A percentile compares a stretch with the other conserved stretches of the same genome.
Conservation (phyloP, 2,329 filamentous ascomycete species). For the Cladosporium sp. region DNA sequence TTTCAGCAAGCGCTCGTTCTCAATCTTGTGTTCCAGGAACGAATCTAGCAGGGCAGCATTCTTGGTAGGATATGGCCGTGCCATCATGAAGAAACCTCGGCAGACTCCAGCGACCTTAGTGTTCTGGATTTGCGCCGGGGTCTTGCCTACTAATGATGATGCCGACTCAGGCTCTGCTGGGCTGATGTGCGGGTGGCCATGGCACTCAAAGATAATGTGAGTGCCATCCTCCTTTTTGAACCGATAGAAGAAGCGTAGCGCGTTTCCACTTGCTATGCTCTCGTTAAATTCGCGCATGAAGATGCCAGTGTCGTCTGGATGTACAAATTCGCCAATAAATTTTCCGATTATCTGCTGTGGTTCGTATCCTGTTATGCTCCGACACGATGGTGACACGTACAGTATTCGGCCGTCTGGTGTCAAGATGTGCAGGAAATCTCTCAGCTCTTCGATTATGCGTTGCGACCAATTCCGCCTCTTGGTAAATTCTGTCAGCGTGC, state of each 20-base stretch:
- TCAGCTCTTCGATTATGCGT: constrained; percentile 82
- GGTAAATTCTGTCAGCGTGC: constrained; percentile 61
- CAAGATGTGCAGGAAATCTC: constrained; percentile 82
- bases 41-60: constrained; percentile 83
- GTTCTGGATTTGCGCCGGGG: constrained; percentile 29
- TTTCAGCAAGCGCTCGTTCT: constrained; percentile 81
- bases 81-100: constrained; percentile 90
- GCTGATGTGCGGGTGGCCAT: constrained; percentile 85
- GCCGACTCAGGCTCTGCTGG: constrained; percentile 31
- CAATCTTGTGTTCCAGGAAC: constrained; percentile 93
- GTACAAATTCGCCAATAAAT: constrained; percentile 77
- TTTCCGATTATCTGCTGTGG: constrained; percentile 66
- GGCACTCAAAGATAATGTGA: constrained; percentile 82
- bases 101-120: constrained; percentile 58
- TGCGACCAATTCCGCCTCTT: constrained; percentile 77
- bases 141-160: background rate
- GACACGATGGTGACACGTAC: constrained; percentile 78
- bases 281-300: constrained; percentile 88
- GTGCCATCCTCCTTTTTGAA: constrained; percentile 69
- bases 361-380: constrained; percentile 69
- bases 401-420: constrained; percentile 78
- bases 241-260: constrained; percentile 80
- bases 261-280: constrained; percentile 74
- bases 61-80: constrained; percentile 82
- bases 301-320: constrained; percentile 76